Base-by-base conservation (phyloP, 352 stramenopile genomes). In the Globisporangium yorkense region DNA sequence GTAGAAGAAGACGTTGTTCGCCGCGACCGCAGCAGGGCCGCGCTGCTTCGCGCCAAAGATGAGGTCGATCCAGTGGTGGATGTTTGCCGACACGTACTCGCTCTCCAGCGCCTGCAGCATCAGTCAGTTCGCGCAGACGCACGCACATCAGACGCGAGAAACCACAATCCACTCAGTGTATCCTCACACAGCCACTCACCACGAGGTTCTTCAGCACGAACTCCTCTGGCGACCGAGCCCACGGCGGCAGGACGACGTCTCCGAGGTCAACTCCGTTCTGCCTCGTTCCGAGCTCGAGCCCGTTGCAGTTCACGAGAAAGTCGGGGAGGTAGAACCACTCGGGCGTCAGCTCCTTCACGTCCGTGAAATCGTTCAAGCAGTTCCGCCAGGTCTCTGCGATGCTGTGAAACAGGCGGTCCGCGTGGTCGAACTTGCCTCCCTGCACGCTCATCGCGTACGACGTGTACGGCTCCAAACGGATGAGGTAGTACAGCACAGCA, bases 1-100 rank as follows among this genome's bases (percentile, higher is more conserved):
- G 64, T 99, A 98, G 68, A 99, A 98, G 68, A 99, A 99, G 10
- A 99, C 72, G 66, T 99, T 99, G 63, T 97, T 91, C 8, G 96
- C 92, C 13, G 91, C 80, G 35, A 98, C 79, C 9, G 97, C 95
- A 33, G 90, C 89, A 29, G 69, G 54, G 0, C 83, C 87, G 31
- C 84, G 74, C 54, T 96, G 79, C 50, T 77, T 92, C 13, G 68
- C 74, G 7, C 84, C 86, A 64, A 94, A 92, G 0, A 95, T 65
- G 45, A 95, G 62, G 61, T 94, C 87, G 39, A 98, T 97, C 71
- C 94, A 92, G 54, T 98, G 80, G 57, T 96, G 81, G 21, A 96
- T 76, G 63, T 94, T 70, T 24, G 64, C 56, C 12, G 84, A 94
- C 6, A 94, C 87, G 47, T 92, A 93, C 41, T 92, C 83, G 65